Evolutionary conservation across 2,329 filamentous ascomycete genomes (phyloP), one percentile per base, ranked within the genome.

Genomic region (Phaeosphaeria sp.): DNA sequence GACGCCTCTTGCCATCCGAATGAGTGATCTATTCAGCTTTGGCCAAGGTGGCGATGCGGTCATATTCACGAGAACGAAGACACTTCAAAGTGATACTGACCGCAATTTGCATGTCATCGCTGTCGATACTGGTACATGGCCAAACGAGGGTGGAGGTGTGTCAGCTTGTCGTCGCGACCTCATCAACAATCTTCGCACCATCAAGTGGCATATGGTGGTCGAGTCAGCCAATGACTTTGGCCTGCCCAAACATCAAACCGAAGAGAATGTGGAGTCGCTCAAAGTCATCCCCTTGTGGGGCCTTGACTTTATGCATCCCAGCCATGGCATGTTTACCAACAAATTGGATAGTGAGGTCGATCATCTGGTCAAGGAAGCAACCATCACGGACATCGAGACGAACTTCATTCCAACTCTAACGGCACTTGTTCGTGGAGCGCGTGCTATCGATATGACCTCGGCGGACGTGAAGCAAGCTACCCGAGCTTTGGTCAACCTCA

Each of bases 31-130:
- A 17, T 80, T 82, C 66, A 83, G 78, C 58, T 84, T 84, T 53
- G 82, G 82, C 6, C 80, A 82, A 54, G 82, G 82, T n/a, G 82
- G 82, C 21, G 82, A 84, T 65, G 78, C 82, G 3, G 79, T 83
- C 42, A 79, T 83, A 52, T 81, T 82, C 59, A 84, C 82, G 0
- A 72, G 81, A 41, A 81, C 80, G 0, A 80, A 81, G 58, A 74
- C 81, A 20, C 74, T 81, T n/a, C 74, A 77, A 52, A 81, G 81
- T 13, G 78, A 79, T 46, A 78, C 74, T 2, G 76, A 79, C 15
- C 57, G 65, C 5, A 72, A 68, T 20, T 69, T 80, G 1, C 77
- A 79, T 56, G 76, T 80, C 25, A 68, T 79, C 43, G 76, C 77
- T 15, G 74, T 77, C 27, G 78, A 79, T 48, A 79, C 77, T 13